Conservation (phyloP, 2,329 filamentous ascomycete genomes). For the Sporothrix protearum region DNA sequence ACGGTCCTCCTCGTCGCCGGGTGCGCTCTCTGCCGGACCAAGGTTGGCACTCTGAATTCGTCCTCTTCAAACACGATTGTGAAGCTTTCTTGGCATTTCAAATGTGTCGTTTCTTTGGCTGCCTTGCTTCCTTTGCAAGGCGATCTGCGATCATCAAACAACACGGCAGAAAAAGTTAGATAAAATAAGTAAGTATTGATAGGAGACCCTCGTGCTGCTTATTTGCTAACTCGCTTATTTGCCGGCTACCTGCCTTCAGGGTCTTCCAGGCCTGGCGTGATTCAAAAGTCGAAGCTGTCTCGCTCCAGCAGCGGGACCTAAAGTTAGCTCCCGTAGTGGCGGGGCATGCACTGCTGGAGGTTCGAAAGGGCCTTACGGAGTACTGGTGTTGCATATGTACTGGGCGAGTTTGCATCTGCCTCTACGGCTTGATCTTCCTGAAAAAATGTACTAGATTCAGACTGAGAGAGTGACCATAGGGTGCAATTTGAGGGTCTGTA, state of each 20-base stretch:
- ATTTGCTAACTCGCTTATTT: not conserved
- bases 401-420: too few relatives aligned
- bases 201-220: not conserved
- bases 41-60: too few relatives aligned
- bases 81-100: not conserved
- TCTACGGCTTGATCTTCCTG: not conserved
- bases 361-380: not conserved
- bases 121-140: not conserved
- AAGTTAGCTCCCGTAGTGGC: constrained; percentile 5
- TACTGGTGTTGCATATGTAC: not conserved
- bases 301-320: constrained; percentile 7
- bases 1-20: not conserved
- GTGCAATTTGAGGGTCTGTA: not conserved
- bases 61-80: not conserved
- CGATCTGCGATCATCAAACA: constrained; percentile 10
- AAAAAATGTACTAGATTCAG: not conserved
- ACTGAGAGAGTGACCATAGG: not conserved
- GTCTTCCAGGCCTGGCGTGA: not conserved
- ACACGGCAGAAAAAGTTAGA: not conserved
- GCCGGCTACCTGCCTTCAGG: not conserved
- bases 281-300: not conserved
- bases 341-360: not conserved
- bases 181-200: not conserved
- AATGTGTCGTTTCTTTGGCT: not conserved
- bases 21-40: not conserved